Evolutionary conservation across 2,329 filamentous ascomycete species (phyloP), one percentile per base, ranked within the genome.

Genomic region (Ophiostoma himal-ulmi): DNA sequence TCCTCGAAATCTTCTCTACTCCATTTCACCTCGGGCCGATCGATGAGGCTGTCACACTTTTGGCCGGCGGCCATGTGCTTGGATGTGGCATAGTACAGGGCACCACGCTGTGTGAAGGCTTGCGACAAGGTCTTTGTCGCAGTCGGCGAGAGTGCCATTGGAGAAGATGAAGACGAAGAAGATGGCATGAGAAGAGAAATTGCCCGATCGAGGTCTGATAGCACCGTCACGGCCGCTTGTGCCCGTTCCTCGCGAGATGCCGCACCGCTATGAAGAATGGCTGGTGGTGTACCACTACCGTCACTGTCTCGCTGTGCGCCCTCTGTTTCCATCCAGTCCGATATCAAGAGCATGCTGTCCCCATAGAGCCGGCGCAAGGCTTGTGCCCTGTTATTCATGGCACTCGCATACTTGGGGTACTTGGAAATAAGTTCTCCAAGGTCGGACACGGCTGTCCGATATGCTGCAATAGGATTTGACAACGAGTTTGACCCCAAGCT

Each of bases 341-440:
- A 48, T 2, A 48, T 6, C 48, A 88, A 77, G 30, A 89, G 78
- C 76, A 88, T 81, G 2, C 81, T 79, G 75, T 91, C 88, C 13
- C 88, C 89, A 73, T 89, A 88, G 70, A 88, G 79, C 67, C 89
- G 81, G 30, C 89, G 81, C 39, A 85, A 75, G 10, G 89, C 83
- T 77, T 94, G 91, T 2, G 89, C 91, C 68, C 91, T 84, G 78
- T 94, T 94, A 77, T 93, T 91, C 71, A 87, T 85, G 6, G 88
- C 89, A 73, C 89, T 91, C 30, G 91, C 90, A 78, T 94, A 94
- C 41, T 81, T 78, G 3, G 91, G 89, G 69, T 87, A 77, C 34
- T 84, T 78, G 2, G 80, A 75, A 57, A 93, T 85, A 41, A 93
- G 81, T 1, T 78, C 76, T 39, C 83, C 82, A 5, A 94, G 80